Base-by-base conservation (phyloP, 2,329 filamentous ascomycete species). In the Cercospora nicotianae region DNA sequence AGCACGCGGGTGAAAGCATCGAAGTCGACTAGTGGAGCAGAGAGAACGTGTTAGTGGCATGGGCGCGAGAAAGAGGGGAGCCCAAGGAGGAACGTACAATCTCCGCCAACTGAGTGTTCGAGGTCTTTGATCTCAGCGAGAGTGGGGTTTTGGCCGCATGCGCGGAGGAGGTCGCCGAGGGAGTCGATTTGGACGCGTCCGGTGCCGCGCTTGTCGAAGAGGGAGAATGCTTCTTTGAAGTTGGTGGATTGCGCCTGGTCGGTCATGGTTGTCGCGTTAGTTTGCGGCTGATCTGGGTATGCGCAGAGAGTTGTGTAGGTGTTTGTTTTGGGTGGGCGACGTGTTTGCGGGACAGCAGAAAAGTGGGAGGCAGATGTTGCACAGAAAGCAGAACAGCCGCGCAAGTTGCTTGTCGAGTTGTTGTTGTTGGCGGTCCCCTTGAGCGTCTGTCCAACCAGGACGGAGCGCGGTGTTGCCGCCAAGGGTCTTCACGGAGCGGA, bases 171-270 rank as follows among this genome's bases (percentile, higher is more conserved):
- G 80, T 99, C 95, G 75, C 95, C 95, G 66, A 99, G 88, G 72
- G 90, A 91, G 74, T 94, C 91, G 80, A 94, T 86, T 48, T 91
- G 83, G 75, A 98, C 95, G 76, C 94, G 94, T 79, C 94, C 94
- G 80, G 92, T 96, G 79, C 95, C 95, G 81, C 95, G 94, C 90
- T 97, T 98, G 87, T 99, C 95, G 86, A 98, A 99, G 81, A 99
- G 91, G 77, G 94, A 94, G 84, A 99, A 99, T 75, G 95, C 95
- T 90, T 99, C 95, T 87, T 98, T 98, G 92, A 98, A 99, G 90
- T 99, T 98, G 84, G 95, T 98, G 85, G 94, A 98, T 70, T 88
- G 88, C 79, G 87, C 86, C 87, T 90, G 87, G 60, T 77, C 76
- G 61, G 71, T 71, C 76, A 77, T 77, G 60, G 39, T 36, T 31